Base-by-base conservation (phyloP, 2,329 filamentous ascomycete genomes). In the Fusarium sp. region DNA sequence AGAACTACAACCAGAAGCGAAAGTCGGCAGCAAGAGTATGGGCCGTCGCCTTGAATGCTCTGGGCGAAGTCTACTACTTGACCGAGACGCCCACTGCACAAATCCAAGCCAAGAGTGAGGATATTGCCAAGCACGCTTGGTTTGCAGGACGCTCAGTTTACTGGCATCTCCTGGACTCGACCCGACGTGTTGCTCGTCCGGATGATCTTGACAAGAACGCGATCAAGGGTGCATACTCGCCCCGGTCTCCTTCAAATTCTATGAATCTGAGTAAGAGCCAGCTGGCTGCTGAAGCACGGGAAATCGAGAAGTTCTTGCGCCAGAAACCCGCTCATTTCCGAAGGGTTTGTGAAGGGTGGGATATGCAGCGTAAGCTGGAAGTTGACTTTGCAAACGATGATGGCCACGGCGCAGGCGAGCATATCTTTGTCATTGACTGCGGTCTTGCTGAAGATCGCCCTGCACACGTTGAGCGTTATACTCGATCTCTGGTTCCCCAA, bases 31-130 rank as follows among this genome's bases (percentile, higher is more conserved):
- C 86, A 11, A 88, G 93, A 26, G 85, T 95, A 11, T 98, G 93
- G 92, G 92, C 91, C n/a, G 89, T 94, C 38, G 91, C 88, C n/a
- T 78, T 99, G 48, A 99, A 99, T 73, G 94, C 95, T 0, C 81
- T 99, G 8, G 95, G 95, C 2, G 95, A 99, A 74, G 81, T 97
- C 0, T 98, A 90, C 75, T 97, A 94, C 68, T 80, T 98, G 2
- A 90, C 85, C 2, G 88, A 91, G 44, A 82, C 89, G 7, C 92
- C 92, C 32, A 79, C 83, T 19, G 80, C 84, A 7, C 68, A 80
- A 5, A 79, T 81, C 29, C 81, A 82, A 53, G 75, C 76, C 32
- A 82, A 78, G 61, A 74, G 77, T 3, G 81, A 88, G 32, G 83
- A 90, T 53, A 72, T 83, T 13, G 85, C 89, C 58, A 86, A 84